phyloP scores from a whole-genome alignment of 2,329 filamentous ascomycete species.

The Colletotrichum sp. region DNA sequence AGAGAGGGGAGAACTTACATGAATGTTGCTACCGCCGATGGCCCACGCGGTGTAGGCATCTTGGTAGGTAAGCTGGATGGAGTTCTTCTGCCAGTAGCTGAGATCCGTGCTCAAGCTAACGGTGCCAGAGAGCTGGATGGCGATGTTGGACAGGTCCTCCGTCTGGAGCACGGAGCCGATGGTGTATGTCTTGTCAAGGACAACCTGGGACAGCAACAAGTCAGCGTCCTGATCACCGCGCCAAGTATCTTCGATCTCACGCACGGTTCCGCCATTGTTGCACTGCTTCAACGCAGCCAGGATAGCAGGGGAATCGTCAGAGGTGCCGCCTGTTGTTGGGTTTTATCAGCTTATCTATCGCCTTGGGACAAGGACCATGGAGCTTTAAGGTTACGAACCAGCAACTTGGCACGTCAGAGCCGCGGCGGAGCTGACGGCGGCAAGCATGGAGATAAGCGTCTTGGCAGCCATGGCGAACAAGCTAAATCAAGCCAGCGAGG shows the following conservation, averaged over 20 bases:
- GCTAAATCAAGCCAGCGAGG: neutral
- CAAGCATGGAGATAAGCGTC: neutral
- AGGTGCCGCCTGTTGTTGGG: conserved; percentile 27
- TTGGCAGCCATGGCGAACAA: neutral
- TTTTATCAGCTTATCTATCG: neutral
- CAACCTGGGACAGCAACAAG: conserved; percentile 31
- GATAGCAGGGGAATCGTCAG: conserved; percentile 41
- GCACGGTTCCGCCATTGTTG: conserved; percentile 63
- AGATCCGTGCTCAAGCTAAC: conserved; percentile 70
- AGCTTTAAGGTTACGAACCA: neutral
- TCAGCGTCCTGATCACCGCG: neutral
- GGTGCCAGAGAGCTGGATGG: conserved; percentile 62
- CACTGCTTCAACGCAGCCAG: conserved; percentile 59
- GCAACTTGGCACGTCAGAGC: neutral
- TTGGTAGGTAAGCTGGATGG: conserved; percentile 70
- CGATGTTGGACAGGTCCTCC: conserved; percentile 67
- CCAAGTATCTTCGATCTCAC: fast-evolving
- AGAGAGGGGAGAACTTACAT: conserved; percentile 29
- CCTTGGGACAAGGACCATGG: neutral
- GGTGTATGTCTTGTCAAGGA: conserved; percentile 64
- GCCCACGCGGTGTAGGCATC: conserved; percentile 55
- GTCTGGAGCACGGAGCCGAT: conserved; percentile 70
- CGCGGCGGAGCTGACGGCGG: neutral
- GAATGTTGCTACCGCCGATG: conserved; percentile 45
- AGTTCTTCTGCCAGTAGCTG: conserved; percentile 70